Evolutionary conservation across 768 basidiomycete genomes (phyloP).

Genomic region (Phaeotremella fagi): DNA sequence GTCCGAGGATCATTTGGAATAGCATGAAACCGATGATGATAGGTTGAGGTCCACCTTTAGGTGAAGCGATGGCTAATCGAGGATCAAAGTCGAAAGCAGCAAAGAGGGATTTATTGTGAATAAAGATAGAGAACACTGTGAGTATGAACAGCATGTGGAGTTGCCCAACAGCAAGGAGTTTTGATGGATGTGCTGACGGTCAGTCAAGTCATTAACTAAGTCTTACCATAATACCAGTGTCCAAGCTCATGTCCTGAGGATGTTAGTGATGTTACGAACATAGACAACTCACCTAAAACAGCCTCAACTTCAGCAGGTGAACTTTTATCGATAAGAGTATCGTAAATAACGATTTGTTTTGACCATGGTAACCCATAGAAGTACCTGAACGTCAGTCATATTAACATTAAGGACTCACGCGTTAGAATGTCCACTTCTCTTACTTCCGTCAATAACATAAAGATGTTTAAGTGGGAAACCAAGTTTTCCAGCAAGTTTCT

Average conservation of each 20-base stretch:
- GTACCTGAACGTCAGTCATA: constrained; percentile 55
- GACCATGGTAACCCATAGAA: constrained; percentile 90
- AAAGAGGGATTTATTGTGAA: constrained; percentile 48
- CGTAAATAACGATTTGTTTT: constrained; percentile 75
- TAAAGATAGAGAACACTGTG: constrained; percentile 47
- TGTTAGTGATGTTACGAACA: constrained; percentile 10
- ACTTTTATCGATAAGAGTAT: constrained; percentile 89
- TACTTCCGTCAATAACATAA: constrained; percentile 96
- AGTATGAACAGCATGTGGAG: constrained; percentile 76
- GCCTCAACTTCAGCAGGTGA: constrained; percentile 91
- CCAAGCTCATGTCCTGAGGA: constrained; percentile 90
- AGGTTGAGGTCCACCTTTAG: constrained; percentile 35
- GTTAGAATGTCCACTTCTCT: constrained; percentile 90
- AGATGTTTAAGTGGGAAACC: constrained; percentile 90
- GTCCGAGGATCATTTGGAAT: constrained; percentile 47
- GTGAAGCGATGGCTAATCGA: constrained; percentile 22
- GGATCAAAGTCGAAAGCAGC: constrained; percentile 45
- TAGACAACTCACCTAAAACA: constrained; percentile 64
- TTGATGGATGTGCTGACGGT: constrained; percentile 68
- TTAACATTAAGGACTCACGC: too few relatives aligned
- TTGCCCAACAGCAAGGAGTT: constrained; percentile 79
- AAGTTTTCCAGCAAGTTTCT: constrained; percentile 69
- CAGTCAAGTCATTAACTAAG: neutral
- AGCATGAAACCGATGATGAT: constrained; percentile 49
- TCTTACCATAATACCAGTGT: constrained; percentile 74